Evolutionary conservation across 164 flowering plant genomes (phyloP), one percentile per base, ranked within the genome.

Genomic region (Pachysandra terminalis): DNA sequence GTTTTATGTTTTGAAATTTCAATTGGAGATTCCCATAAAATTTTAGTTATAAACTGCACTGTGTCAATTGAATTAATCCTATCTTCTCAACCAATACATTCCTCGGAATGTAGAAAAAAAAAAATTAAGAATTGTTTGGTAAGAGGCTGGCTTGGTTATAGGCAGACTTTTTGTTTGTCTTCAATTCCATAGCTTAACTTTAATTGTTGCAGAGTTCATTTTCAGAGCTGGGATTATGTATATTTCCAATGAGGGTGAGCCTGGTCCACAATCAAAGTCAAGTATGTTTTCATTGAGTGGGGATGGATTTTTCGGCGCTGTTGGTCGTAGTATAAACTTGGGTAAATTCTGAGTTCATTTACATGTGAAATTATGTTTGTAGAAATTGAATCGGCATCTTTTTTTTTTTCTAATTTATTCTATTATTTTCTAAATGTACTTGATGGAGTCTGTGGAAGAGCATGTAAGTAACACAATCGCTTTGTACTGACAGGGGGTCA

Each of bases 211-310:
- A 87, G 90, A 81, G 78, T 74, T 71, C 69, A 73, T 75, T 80
- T 88, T 73, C 96, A 95, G 97, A 86, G 96, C 97, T 78, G 98
- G 98, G 77, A 95, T 95, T 63, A 92, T 91, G 97, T 95, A 89
- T 74, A 68, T 78, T 60, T 74, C 84, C 1, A 53, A 65, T 69
- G 85, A 81, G 21, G 81, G 64, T 53, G 87, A 75, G 61, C n/a
- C 25, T 53, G 75, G 59, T 63, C 78, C 79, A 21, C 76, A 79
- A 56, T 58, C 87, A 48, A 73, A 73, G 60, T 86, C 91, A 0
- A 89, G 68, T 67, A 83, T 83, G 97, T 95, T 89, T 68, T 89
- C 96, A 14, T 75, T 91, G 75, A 90, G 82, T 68, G 97, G 97
- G 59, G 61, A 73, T 66, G 94, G 91, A 26, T 87, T 94, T 78